Evolutionary conservation across 208 protist genomes (phyloP).

Genomic region (Trypanosoma cruzi): DNA sequence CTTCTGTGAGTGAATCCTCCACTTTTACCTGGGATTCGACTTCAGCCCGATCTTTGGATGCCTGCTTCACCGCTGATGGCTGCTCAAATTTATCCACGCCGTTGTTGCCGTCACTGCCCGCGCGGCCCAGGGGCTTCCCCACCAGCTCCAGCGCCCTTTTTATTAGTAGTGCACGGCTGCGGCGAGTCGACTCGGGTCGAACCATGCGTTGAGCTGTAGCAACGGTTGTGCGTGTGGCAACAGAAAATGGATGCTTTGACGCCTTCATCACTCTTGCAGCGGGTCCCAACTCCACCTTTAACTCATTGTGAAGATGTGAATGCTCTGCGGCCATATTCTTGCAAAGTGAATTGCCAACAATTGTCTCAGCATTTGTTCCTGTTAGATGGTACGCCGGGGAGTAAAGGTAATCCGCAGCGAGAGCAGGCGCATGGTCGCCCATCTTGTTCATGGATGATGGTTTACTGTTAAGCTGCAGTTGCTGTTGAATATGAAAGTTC

Average conservation of each 20-base stretch:
- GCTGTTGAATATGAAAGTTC: constrained; percentile 8
- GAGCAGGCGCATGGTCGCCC: neutral
- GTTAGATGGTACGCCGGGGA: neutral
- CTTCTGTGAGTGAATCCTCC: neutral
- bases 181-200: constrained; percentile 11
- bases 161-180: constrained; percentile 21
- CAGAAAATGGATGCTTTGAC: neutral
- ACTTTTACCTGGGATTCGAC: neutral
- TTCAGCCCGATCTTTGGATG: neutral
- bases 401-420: neutral
- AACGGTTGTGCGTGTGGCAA: constrained; percentile 19
- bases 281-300: neutral
- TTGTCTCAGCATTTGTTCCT: neutral
- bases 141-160: constrained; percentile 19
- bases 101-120: constrained; percentile 1
- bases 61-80: neutral
- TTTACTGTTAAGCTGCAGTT: constrained; percentile 1
- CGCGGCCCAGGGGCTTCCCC: constrained; percentile 16
- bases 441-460: neutral
- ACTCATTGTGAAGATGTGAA: neutral
- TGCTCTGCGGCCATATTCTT: neutral
- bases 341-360: neutral
- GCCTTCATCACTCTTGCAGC: neutral
- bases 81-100: neutral
- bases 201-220: constrained; percentile 10